Evolutionary conservation across 2,329 filamentous ascomycete species (phyloP).

Genomic region (Periglandula ipomoeae): DNA sequence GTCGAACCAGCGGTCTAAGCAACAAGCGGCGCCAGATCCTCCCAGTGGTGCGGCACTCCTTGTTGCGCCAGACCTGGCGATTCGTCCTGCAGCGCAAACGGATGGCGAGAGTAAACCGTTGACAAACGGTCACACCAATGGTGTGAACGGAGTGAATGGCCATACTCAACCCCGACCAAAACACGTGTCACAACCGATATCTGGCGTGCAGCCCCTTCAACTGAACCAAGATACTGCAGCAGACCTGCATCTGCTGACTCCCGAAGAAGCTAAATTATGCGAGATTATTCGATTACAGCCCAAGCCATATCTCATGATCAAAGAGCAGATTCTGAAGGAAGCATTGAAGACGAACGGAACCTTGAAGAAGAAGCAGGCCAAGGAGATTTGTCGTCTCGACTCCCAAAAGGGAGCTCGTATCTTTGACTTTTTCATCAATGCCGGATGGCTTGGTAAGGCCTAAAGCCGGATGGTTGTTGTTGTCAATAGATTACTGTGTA

Average conservation of each 20-base stretch:
- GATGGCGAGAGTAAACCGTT: slow-evolving; percentile 44
- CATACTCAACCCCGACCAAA: slow-evolving; percentile 34
- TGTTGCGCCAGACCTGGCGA: slow-evolving; percentile 68
- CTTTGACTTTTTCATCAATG: slow-evolving; percentile 91
- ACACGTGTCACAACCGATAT: slow-evolving; percentile 45
- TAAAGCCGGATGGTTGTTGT: slow-evolving; percentile 27
- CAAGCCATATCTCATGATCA: slow-evolving; percentile 91
- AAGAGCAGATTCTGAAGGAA: slow-evolving; percentile 85
- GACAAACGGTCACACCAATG: slow-evolving; percentile 44
- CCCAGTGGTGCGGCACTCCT: slow-evolving; percentile 67
- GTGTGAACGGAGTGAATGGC: slow-evolving; percentile 32
- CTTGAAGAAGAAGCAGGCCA: slow-evolving; percentile 89
- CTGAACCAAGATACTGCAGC: slow-evolving; percentile 68
- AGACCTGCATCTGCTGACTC: slow-evolving; percentile 76
- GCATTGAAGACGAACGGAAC: slow-evolving; percentile 80
- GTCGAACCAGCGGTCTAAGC: slow-evolving; percentile 59
- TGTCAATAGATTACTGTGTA: too few relatives aligned
- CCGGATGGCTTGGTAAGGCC: slow-evolving; percentile 84
- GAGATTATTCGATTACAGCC: slow-evolving; percentile 76
- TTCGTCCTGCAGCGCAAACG: slow-evolving; percentile 40
- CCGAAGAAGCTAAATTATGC: slow-evolving; percentile 80
- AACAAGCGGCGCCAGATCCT: slow-evolving; percentile 56
- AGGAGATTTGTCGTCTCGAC: slow-evolving; percentile 77
- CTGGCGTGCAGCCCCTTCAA: slow-evolving; percentile 53
- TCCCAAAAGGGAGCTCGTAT: slow-evolving; percentile 75